These are phyloP conservation scores for Fusarium continuum DNA, from an alignment of 2,329 filamentous ascomycete genomes.

Conservation along the genomic window DNA sequence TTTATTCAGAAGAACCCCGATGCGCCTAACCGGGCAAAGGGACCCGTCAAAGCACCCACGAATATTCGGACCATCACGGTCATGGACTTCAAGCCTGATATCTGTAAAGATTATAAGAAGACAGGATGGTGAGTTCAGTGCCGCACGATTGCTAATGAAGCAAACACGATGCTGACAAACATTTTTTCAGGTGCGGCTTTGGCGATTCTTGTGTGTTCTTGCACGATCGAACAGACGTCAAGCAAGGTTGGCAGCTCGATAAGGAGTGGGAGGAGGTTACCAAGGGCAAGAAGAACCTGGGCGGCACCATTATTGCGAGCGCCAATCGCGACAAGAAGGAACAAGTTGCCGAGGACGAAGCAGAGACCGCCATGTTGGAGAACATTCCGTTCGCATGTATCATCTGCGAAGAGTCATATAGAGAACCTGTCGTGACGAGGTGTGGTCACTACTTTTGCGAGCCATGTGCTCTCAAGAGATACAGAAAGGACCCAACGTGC, in stretches of 20 bases:
- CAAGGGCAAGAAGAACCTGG: constrained; percentile 72
- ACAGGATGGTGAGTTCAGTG: too few relatives aligned
- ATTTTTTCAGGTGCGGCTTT: constrained; percentile 47
- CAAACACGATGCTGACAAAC: too few relatives aligned
- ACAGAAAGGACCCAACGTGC: constrained; percentile 86
- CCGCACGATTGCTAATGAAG: too few relatives aligned
- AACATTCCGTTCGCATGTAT: constrained; percentile 91
- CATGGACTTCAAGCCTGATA: constrained; percentile 89
- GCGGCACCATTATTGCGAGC: constrained; percentile 69
- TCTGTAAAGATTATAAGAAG: constrained; percentile 88
- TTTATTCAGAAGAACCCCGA: constrained; percentile 87
- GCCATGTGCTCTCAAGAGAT: constrained; percentile 84
- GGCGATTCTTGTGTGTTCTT: constrained; percentile 73
- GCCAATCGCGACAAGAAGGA: constrained; percentile 58
- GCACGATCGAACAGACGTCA: constrained; percentile 80
- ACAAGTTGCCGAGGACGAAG: constrained; percentile 55
- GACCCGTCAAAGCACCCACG: constrained; percentile 86
- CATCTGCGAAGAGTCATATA: constrained; percentile 83
- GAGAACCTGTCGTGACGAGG: constrained; percentile 82
- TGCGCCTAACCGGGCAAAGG: constrained; percentile 74
- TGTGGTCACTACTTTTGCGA: constrained; percentile 98
- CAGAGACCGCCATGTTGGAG: constrained; percentile 77
- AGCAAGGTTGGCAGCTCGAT: constrained; percentile 95
- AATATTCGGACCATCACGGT: constrained; percentile 92
- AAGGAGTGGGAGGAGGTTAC: constrained; percentile 89